Base-by-base conservation (phyloP, 1,284 basidiomycete genomes). In the Puccinia horiana region DNA sequence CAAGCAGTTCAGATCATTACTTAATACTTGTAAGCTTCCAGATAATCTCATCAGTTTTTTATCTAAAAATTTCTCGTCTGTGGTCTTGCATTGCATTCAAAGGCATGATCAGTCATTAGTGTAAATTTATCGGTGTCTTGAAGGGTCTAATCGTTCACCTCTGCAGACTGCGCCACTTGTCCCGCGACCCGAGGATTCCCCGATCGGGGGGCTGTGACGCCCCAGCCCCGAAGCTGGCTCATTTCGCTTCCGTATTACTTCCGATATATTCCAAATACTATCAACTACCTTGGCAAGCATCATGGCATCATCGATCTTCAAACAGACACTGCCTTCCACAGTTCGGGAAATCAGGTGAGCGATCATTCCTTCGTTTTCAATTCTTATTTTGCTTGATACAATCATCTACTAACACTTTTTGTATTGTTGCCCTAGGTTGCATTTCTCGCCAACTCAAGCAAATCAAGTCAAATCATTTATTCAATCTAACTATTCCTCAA, bases 301-400 rank as follows among this genome's bases (percentile, higher is more conserved):
- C 2, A 75, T 75, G 73, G 44, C 73, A 75, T 47, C 49, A 37
- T 56, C 73, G 32, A 75, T 75, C 26, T 26, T 75, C 37, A 54
- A 32, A 49, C 47, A 75, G 35, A 35, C 37, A 54, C n/a, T 75
- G 32, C 73, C 73, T 32, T 54, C 73, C 26, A 58, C 73, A 12
- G 52, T 75, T 9, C 44, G 52, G 20, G 73, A 75, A 58, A 75
- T 75, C 37, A 75, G 73, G 73, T 75, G 9, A 23, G 73, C 47
- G 2, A 49, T 42, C 20, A 47, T 29, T 67, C 23, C 9, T 35
- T 42, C 12, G 47, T 18, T 35, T 54, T 32, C 0, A 35, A 32
- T n/a, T 11, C 29, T 18, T 40, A 5, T 1, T 4, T 35, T 26
- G 32, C 12, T 23, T 37, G 32, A 26, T 35, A 20, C 52, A 54